phyloP scores from a whole-genome alignment of 257 asterid species.

The Forsythia suspensa region DNA sequence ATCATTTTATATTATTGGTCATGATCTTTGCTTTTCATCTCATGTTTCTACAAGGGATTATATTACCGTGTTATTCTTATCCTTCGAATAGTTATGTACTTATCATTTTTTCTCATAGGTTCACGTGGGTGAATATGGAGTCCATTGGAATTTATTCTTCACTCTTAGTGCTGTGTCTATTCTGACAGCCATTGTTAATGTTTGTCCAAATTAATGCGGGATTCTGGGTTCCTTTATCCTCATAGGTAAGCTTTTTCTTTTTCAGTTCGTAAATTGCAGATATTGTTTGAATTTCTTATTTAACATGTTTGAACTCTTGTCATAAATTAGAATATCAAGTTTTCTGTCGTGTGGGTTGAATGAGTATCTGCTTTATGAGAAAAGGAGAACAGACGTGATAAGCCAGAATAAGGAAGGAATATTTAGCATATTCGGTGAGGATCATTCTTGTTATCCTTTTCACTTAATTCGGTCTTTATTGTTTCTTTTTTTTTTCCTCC shows the following conservation, averaged over 20 bases:
- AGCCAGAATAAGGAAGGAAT: constrained; percentile 78
- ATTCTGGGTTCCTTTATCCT: constrained; percentile 69
- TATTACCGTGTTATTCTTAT: not conserved
- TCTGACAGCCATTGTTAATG: constrained; percentile 60
- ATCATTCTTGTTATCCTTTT: constrained; percentile 8
- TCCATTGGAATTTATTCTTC: constrained; percentile 98
- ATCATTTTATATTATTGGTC: not conserved
- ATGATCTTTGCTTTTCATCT: constrained; percentile 13
- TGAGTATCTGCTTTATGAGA: constrained; percentile 65
- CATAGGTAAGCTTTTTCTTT: constrained; percentile 49
- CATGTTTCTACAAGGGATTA: constrained; percentile 6
- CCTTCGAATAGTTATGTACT: constrained; percentile 15
- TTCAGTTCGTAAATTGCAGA: constrained; percentile 12
- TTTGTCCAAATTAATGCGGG: constrained; percentile 64
- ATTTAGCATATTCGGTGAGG: constrained; percentile 62
- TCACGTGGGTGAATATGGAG: constrained; percentile 96
- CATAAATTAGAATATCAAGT: constrained; percentile 37
- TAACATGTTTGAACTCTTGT: constrained; percentile 22
- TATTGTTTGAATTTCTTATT: constrained; percentile 18
- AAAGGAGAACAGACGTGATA: constrained; percentile 60
- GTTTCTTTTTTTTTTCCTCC: not conserved
- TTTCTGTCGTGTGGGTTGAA: constrained; percentile 27
- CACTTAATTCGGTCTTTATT: too few relatives aligned
- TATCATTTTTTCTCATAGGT: constrained; percentile 48
- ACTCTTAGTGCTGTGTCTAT: constrained; percentile 88